Conservation (phyloP, 805 yeast species). For the Myxozyma nipponensis region DNA sequence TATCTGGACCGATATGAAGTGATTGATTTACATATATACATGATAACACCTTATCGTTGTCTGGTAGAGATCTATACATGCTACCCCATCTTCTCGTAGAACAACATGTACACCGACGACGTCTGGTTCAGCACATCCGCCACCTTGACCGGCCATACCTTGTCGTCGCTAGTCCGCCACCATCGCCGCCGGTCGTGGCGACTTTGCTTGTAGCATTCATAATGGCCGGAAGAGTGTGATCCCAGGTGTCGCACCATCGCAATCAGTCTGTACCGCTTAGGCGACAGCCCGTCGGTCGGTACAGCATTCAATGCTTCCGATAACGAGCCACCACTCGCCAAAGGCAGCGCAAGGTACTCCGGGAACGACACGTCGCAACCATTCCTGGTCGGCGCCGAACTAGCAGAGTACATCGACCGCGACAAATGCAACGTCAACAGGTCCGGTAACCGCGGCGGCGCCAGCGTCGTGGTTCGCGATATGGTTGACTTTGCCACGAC, state of each 20-base stretch:
- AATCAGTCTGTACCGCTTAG: constrained; percentile 49
- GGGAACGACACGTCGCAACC: constrained; percentile 66
- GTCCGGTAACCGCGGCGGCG: constrained; percentile 65
- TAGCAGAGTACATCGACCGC: constrained; percentile 71
- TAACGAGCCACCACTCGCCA: not conserved
- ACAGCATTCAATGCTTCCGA: not conserved
- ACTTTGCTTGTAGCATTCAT: constrained; percentile 44
- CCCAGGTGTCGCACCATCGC: constrained; percentile 85
- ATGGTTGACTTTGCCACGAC: constrained; percentile 64
- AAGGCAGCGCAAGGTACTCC: constrained; percentile 47
- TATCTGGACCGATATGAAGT: no score
- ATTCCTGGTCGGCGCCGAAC: constrained; percentile 60
- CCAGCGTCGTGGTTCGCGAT: constrained; percentile 52
- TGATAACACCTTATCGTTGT: not conserved
- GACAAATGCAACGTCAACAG: constrained; percentile 78
- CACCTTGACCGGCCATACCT: constrained; percentile 56
- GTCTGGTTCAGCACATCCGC: constrained; percentile 62
- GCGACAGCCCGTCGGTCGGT: not conserved
- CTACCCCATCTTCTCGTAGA: constrained; percentile 51
- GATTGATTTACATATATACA: no score
- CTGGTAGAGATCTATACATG: not conserved
- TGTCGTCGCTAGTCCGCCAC: constrained; percentile 85
- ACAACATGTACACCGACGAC: constrained; percentile 78
- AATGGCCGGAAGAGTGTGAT: constrained; percentile 40
- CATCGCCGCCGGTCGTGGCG: constrained; percentile 29